Evolutionary conservation across 2,329 filamentous ascomycete genomes (phyloP).

Genomic region (Diplodia sapinea): DNA sequence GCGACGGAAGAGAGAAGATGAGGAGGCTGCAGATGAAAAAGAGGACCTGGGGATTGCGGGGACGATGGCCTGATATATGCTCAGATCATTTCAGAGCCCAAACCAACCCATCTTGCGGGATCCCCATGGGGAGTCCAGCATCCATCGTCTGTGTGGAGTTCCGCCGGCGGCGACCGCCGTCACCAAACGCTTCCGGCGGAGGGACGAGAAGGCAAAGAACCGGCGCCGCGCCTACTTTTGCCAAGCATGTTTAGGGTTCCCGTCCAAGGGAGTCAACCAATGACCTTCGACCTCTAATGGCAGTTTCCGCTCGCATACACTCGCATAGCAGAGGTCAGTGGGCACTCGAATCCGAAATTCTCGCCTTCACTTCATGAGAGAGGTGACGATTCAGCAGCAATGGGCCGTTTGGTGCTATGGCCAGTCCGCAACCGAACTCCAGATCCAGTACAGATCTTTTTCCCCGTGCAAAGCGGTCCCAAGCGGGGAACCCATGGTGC

Average conservation of each 20-base stretch:
- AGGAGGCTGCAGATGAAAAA: neutral
- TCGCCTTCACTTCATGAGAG: neutral
- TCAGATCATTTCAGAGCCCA: neutral
- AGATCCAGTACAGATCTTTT: conserved; percentile 23
- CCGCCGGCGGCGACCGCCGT: too few relatives aligned
- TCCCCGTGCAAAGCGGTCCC: neutral
- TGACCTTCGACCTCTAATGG: too few relatives aligned
- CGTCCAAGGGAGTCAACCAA: neutral
- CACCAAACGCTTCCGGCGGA: neutral
- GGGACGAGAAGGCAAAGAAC: neutral
- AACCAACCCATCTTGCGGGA: neutral
- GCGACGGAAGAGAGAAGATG: neutral
- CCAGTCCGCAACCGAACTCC: conserved; percentile 10
- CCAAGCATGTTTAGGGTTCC: neutral
- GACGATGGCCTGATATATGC: neutral
- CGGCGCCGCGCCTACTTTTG: neutral
- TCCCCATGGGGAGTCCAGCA: neutral
- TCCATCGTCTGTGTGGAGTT: neutral
- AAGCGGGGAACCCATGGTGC: neutral
- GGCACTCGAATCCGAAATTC: neutral
- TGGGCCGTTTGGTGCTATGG: neutral
- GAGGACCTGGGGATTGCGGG: neutral
- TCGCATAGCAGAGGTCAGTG: neutral
- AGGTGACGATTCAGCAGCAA: neutral
- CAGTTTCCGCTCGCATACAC: neutral